Conservation (phyloP, 148 eudicot species). For the Rhododendron williamsianum region DNA sequence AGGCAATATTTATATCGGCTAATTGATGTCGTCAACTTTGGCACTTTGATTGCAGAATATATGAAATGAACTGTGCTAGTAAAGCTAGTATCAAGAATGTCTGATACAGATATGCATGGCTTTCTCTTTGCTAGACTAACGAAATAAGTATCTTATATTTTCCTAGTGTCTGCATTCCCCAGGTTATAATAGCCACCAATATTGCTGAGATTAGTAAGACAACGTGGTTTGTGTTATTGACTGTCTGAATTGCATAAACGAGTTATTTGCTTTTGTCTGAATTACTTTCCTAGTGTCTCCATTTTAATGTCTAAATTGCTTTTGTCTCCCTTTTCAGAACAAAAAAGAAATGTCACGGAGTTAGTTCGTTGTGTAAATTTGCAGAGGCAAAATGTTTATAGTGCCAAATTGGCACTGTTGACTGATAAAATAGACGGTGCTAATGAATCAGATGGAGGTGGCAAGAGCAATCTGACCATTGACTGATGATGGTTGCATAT, state of each 20-base stretch:
- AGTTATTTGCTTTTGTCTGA: too few relatives aligned
- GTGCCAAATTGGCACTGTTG: slow-evolving; percentile 70
- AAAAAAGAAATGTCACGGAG: neutral
- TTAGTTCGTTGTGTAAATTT: slow-evolving; percentile 1
- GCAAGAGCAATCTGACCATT: slow-evolving; percentile 72
- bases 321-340: neutral
- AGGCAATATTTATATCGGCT: neutral
- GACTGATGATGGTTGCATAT: slow-evolving; percentile 84
- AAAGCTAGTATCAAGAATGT: neutral
- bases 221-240: slow-evolving; percentile 93
- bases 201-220: slow-evolving; percentile 97
- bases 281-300: slow-evolving; percentile 3
- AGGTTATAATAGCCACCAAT: slow-evolving; percentile 95
- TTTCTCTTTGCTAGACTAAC: neutral
- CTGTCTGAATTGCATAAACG: slow-evolving; percentile 12
- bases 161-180: slow-evolving; percentile 11
- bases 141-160: neutral
- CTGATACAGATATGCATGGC: neutral
- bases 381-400: slow-evolving; percentile 76
- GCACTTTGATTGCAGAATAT: neutral
- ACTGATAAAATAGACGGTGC: slow-evolving; percentile 50
- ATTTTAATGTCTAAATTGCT: slow-evolving; percentile 7
- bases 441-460: slow-evolving; percentile 36
- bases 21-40: neutral
- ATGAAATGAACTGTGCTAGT: neutral